Conservation (phyloP, 495 filamentous ascomycete genomes). For the Neurospora sp. region DNA sequence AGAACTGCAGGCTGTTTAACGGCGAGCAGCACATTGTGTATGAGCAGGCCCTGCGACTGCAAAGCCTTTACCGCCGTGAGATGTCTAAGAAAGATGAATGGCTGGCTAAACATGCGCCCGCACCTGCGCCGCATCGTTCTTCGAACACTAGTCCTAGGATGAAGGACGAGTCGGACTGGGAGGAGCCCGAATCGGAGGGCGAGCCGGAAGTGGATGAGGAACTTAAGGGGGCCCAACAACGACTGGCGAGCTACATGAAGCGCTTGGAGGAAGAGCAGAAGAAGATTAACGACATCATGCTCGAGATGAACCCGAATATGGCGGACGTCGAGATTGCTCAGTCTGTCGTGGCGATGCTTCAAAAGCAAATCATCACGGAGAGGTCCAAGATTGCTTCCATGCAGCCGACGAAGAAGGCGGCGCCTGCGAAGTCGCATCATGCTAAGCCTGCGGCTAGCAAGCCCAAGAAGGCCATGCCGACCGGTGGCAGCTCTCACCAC, state of each 20-base stretch:
- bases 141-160: slow-evolving; percentile 19
- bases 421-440: slow-evolving; percentile 15
- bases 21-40: slow-evolving; percentile 65
- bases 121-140: slow-evolving; percentile 28
- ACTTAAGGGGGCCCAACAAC: slow-evolving; percentile 7
- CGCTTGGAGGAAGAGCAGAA: slow-evolving; percentile 46
- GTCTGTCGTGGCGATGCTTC: slow-evolving; percentile 34
- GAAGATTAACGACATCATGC: slow-evolving; percentile 57
- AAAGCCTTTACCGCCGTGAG: slow-evolving; percentile 62
- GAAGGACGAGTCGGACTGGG: slow-evolving; percentile 54
- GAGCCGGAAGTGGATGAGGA: slow-evolving; percentile 23
- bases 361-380: slow-evolving; percentile 39
- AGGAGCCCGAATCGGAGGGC: slow-evolving; percentile 28
- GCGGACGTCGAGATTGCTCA: slow-evolving; percentile 47
- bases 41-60: slow-evolving; percentile 54
- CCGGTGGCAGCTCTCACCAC: slow-evolving; percentile 10
- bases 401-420: slow-evolving; percentile 26
- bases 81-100: slow-evolving; percentile 67
- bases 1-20: slow-evolving; percentile 90
- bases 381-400: slow-evolving; percentile 31
- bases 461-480: slow-evolving; percentile 25
- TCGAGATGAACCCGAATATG: slow-evolving; percentile 58
- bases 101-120: slow-evolving; percentile 61
- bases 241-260: slow-evolving; percentile 14
- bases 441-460: slow-evolving; percentile 27